Evolutionary conservation across 768 basidiomycete genomes (phyloP), one percentile per base, ranked within the genome.

Genomic region (Phlegmacium glaucopus): DNA sequence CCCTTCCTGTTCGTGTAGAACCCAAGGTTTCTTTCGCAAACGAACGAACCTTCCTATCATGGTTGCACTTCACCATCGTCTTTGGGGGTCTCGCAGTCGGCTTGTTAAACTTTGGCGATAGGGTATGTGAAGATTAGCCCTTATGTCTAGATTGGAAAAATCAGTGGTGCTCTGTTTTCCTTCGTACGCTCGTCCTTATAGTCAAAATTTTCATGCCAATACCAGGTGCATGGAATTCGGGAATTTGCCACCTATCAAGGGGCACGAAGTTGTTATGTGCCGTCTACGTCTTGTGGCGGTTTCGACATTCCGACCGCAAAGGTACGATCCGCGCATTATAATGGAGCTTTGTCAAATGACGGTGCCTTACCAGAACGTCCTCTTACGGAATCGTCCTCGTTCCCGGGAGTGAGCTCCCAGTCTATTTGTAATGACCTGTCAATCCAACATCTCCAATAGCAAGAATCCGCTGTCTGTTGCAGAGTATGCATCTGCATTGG

Each of bases 11-110:
- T 56, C 82, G 93, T 54, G 90, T 93, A 44, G 92, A 95, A 67
- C 92, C 92, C 27, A 95, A 95, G 59, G 92, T 95, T 51, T 91
- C 91, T 39, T 95, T 94, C 58, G 92, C 92, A 36, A 94, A 94
- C 66, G 92, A 94, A 67, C 82, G 90, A 47, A 94, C 96, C 0
- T 98, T 98, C 71, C 77, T 99, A 38, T 94, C 94, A 78, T 98
- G 95, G 96, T 79, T 97, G 41, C 94, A 96, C 68, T 97, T 96
- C 66, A 94, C 94, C 34, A 93, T 98, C 69, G 92, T 99, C 48
- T 83, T 99, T 7, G 94, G 95, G 25, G 96, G 96, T 48, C 79
- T 99, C 39, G 90, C 94, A 1, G 94, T 98, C 11, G 96, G 96
- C 9, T 70, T 99, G 48, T 75, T 99, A 58, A 99, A 99, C 69